Conservation (phyloP, 2,329 filamentous ascomycete species). For the Lasiodiplodia citricola region DNA sequence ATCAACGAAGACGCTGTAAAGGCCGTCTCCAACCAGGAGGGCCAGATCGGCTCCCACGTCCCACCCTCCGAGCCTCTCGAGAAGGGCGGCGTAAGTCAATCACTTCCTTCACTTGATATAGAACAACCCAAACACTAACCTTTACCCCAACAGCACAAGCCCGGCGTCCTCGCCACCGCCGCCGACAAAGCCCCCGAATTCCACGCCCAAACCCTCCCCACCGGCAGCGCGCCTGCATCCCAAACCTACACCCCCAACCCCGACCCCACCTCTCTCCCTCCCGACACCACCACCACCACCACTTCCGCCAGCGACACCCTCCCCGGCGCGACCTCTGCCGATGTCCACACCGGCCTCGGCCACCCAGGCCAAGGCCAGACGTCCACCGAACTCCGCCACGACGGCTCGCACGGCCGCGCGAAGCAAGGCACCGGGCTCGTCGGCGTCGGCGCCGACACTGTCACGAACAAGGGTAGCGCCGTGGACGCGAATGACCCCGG, state of each 20-base stretch:
- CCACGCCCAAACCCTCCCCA: constrained; percentile 62
- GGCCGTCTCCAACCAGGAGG: constrained; percentile 55
- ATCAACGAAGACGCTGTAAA: constrained; percentile 55
- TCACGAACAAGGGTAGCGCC: constrained; percentile 29
- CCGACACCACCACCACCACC: too few species aligned
- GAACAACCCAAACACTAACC: not conserved
- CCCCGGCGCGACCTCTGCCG: constrained; percentile 57
- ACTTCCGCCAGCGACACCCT: constrained; percentile 51
- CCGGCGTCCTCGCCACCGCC: constrained; percentile 63
- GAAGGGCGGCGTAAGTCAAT: constrained; percentile 58
- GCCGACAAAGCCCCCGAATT: constrained; percentile 68
- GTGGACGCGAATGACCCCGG: constrained; percentile 41
- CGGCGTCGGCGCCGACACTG: constrained; percentile 47
- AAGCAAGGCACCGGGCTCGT: constrained; percentile 50
- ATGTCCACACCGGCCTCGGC: constrained; percentile 60
- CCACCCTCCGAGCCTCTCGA: constrained; percentile 59
- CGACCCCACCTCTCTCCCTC: too few species aligned
- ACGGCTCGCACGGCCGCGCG: constrained; percentile 50
- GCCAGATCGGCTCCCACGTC: constrained; percentile 61
- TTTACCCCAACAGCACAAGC: constrained; percentile 61
- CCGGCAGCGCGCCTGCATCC: constrained; percentile 66
- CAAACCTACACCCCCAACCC: constrained; percentile 50
- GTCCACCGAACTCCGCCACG: constrained; percentile 53
- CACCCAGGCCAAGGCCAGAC: constrained; percentile 58
- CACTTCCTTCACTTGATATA: not conserved